Base-by-base conservation (phyloP, 495 filamentous ascomycete species). In the Aspergillus olivimuriae region DNA sequence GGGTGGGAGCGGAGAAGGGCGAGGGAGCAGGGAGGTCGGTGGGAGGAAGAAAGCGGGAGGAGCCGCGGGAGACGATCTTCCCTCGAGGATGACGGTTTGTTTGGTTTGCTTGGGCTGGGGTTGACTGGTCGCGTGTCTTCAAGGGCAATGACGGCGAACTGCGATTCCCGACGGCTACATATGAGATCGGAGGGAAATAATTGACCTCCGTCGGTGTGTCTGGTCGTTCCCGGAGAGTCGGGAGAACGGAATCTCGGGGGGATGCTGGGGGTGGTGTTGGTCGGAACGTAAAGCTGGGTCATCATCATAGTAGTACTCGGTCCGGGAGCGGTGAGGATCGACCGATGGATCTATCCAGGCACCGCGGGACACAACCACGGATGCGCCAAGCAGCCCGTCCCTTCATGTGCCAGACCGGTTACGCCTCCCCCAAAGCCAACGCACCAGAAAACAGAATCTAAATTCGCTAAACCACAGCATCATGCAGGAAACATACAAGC, bases 31-130 rank as follows among this genome's bases (percentile, higher is more conserved):
- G 42, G 46, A 39, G 42, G 35, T 35, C 47, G 53, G 55, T 58
- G 62, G 49, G 56, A 48, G 50, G 49, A 41, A 33, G 14, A 39
- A 31, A 31, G 57, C 53, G 51, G 55, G 57, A 57, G 51, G 55
- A 23, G 18, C 20, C 15, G 41, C 32, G 40, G 12, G 30, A 20
- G 16, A 41, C 23, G 37, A 41, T 31, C 19, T n/a, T n/a, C n/a
- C n/a, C n/a, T 30, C 20, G 26, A 21, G 34, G 20, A 17, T 21
- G 24, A 28, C 11, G 11, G 24, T 28, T 28, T 28, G 24, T 11
- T 28, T 28, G 24, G 24, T 28, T 28, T 28, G 24, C 24, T 28
- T 28, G 24, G 5, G 5, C 6, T 28, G 24, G 24, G 24, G 24
- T 8, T 34, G 33, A 34, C 7, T 14, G 11, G 11, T 28, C 11